Conservation (phyloP, 331 rosid genomes). For the Arachis monticola region DNA sequence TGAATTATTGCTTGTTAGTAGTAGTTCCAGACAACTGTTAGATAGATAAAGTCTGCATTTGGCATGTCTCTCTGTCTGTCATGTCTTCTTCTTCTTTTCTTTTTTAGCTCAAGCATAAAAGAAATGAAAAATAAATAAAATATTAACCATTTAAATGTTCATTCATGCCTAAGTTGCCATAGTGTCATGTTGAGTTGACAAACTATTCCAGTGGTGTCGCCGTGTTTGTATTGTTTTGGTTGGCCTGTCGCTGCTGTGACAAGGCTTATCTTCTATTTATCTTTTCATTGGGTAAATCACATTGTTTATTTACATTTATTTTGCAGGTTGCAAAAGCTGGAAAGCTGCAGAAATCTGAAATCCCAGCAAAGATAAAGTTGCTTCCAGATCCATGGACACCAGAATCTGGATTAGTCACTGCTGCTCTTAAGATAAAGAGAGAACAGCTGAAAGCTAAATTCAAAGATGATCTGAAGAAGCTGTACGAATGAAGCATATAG, state of each 20-base stretch:
- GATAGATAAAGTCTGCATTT: too few relatives aligned
- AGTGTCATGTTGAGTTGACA: not conserved
- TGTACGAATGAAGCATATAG: constrained; percentile 58
- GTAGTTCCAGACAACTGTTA: too few relatives aligned
- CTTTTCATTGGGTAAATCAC: not conserved
- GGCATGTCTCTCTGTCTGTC: too few relatives aligned
- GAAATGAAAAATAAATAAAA: not conserved
- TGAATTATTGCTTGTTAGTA: too few relatives aligned
- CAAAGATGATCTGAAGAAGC: constrained; percentile 67
- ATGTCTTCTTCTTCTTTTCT: too few relatives aligned
- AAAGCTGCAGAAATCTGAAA: constrained; percentile 75
- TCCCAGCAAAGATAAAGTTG: constrained; percentile 75
- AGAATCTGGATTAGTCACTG: constrained; percentile 91
- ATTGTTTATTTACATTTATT: not conserved
- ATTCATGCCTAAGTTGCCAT: not conserved
- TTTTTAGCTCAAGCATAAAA: too few relatives aligned
- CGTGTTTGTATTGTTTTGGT: not conserved
- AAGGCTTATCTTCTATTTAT: not conserved
- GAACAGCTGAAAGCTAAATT: constrained; percentile 81
- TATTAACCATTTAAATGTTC: not conserved
- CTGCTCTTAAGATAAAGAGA: constrained; percentile 90
- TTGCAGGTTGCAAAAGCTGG: constrained; percentile 72
- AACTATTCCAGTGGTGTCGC: not conserved
- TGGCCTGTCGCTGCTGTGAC: constrained; percentile 1
- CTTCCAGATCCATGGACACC: constrained; percentile 88